Conservation (phyloP, 2,329 filamentous ascomycete genomes). For the Pseudogymnoascus sp. region DNA sequence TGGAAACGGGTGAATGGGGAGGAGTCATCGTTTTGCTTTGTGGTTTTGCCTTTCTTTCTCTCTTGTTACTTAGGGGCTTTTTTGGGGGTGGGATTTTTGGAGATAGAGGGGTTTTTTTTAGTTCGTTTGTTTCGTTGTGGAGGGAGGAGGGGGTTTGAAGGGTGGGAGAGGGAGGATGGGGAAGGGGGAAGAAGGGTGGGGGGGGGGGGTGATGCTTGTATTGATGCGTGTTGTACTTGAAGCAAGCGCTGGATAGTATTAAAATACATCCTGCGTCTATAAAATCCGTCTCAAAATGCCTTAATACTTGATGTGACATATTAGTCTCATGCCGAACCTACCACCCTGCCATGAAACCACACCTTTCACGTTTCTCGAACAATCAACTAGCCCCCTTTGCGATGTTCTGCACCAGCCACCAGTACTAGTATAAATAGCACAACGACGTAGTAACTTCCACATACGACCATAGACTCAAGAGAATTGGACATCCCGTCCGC, state of each 20-base stretch:
- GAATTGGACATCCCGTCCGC: too few species aligned
- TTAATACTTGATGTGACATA: not conserved
- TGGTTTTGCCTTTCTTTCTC: not conserved
- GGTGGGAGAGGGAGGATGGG: not conserved
- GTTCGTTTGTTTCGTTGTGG: not conserved
- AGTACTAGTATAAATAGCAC: too few species aligned
- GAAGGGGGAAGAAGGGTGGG: not conserved
- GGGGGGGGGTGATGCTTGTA: not conserved
- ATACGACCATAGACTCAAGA: too few species aligned
- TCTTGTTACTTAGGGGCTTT: not conserved
- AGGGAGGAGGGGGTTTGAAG: not conserved
- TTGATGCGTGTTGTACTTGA: slow-evolving; percentile 1
- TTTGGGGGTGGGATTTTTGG: not conserved
- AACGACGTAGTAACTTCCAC: too few species aligned
- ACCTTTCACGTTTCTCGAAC: too few species aligned
- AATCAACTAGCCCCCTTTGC: too few species aligned
- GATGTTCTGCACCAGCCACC: too few species aligned
- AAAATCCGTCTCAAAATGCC: not conserved
- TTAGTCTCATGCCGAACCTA: too few species aligned
- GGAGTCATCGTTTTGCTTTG: not conserved
- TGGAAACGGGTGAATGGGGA: not conserved
- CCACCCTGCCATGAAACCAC: too few species aligned
- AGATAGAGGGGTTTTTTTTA: not conserved
- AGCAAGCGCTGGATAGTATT: not conserved
- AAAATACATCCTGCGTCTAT: not conserved